Evolutionary conservation across 345 rosid species (phyloP).

Genomic region (Litchi chinensis): DNA sequence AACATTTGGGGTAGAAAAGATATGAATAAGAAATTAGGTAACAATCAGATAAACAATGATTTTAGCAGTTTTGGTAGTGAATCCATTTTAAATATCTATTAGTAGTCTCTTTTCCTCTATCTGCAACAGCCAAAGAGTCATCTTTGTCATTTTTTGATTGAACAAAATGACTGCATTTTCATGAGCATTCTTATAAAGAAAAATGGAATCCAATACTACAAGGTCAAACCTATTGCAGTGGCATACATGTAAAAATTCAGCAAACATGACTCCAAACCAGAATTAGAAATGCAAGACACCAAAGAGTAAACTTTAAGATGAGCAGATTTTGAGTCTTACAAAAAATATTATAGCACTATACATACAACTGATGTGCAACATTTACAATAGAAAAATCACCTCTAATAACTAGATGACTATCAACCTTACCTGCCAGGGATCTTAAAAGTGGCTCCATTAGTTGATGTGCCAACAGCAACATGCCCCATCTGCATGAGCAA

Average conservation of each 20-base stretch:
- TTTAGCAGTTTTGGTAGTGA: background rate
- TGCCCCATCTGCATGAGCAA: slow-evolving; percentile 60
- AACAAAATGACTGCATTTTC: background rate
- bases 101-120: background rate
- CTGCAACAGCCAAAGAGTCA: background rate
- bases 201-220: background rate
- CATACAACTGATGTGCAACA: no score
- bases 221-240: background rate
- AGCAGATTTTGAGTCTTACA: no score
- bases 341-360: no score
- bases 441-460: slow-evolving; percentile 95
- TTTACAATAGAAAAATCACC: background rate
- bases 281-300: no score
- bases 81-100: background rate
- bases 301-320: no score
- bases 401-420: background rate
- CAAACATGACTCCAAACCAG: no score
- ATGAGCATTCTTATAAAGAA: background rate
- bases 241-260: no score
- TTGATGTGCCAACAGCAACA: slow-evolving; percentile 94
- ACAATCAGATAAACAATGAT: background rate
- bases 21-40: background rate
- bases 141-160: background rate
- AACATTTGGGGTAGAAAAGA: background rate
- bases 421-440: slow-evolving; percentile 82